Evolutionary conservation across 75 land plant genomes (phyloP).

Genomic region (Selaginella tamariscina): DNA sequence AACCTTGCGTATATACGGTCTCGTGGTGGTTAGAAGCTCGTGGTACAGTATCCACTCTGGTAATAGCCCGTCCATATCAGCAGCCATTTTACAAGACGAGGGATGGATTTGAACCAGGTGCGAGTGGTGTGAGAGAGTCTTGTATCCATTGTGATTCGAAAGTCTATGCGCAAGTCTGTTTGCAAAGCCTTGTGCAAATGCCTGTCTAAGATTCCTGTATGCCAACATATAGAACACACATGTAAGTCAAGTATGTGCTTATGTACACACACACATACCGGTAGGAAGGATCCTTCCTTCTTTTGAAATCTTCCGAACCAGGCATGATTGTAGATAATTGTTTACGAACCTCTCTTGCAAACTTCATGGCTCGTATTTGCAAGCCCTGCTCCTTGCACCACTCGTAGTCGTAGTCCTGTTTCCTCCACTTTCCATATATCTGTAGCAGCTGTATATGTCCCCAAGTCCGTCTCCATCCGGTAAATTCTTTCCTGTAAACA

Average conservation of each 20-base stretch:
- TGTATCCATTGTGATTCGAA: constrained; percentile 88
- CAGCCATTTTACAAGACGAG: constrained; percentile 43
- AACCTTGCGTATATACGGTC: constrained; percentile 71
- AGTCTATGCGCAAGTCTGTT: constrained; percentile 77
- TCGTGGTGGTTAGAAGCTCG: constrained; percentile 66
- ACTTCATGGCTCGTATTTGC: constrained; percentile 88
- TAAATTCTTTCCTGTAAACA: constrained; percentile 24
- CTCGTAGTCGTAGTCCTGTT: constrained; percentile 39
- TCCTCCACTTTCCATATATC: constrained; percentile 69
- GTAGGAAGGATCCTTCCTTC: neutral
- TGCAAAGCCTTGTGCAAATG: constrained; percentile 74
- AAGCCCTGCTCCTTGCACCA: constrained; percentile 70
- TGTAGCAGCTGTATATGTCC: constrained; percentile 94
- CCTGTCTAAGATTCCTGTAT: constrained; percentile 38
- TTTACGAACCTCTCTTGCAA: constrained; percentile 84
- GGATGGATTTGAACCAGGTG: constrained; percentile 98
- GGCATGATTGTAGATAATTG: constrained; percentile 63
- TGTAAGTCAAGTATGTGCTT: too few relatives aligned
- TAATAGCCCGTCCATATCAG: constrained; percentile 75
- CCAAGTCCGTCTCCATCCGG: constrained; percentile 91
- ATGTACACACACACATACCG: too few relatives aligned
- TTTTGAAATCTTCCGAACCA: constrained; percentile 24
- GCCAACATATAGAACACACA: too few relatives aligned
- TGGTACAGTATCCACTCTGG: constrained; percentile 92
- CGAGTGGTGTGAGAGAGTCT: constrained; percentile 55